Conservation (phyloP, 768 basidiomycete species). For the Lepiota brunneoincarnata region DNA sequence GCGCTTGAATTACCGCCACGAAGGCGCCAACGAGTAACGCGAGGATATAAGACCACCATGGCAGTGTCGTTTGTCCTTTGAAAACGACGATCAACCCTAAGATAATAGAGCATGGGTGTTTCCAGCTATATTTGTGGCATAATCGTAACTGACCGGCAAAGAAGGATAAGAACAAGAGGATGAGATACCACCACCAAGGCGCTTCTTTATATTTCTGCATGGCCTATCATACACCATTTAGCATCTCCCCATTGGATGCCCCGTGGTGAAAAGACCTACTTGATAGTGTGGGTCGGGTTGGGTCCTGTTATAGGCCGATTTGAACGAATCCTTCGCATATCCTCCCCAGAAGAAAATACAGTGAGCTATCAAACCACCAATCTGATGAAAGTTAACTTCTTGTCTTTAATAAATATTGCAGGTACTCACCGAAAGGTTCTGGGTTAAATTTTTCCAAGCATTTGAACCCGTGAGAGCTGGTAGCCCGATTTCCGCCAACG, state of each 20-base stretch:
- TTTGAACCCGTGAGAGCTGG: constrained; percentile 51
- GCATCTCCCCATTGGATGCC: neutral
- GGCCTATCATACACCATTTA: constrained; percentile 24
- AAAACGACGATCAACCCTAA: constrained; percentile 53
- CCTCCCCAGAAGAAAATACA: constrained; percentile 56
- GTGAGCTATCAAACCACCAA: constrained; percentile 59
- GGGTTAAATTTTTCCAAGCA: constrained; percentile 46
- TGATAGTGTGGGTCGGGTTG: constrained; percentile 59
- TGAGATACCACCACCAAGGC: constrained; percentile 59
- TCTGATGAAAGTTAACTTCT: constrained; percentile 26
- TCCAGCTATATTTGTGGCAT: neutral
- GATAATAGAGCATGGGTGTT: neutral
- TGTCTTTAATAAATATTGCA: neutral
- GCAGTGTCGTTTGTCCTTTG: constrained; percentile 58
- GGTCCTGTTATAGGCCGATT: constrained; percentile 38
- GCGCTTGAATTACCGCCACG: constrained; percentile 27
- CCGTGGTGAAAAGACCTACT: constrained; percentile 21
- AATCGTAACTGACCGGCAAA: constrained; percentile 42
- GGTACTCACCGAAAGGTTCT: constrained; percentile 42
- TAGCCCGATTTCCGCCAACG: constrained; percentile 46
- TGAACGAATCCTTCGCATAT: constrained; percentile 48
- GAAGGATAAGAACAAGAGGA: constrained; percentile 48
- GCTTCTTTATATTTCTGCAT: constrained; percentile 61
- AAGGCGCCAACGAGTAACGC: constrained; percentile 51
- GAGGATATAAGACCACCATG: constrained; percentile 61